Percentiles rank a stretch among this genome's conserved stretches.
Conservation (phyloP, 106 monocot species). For the Allium cepa region DNA sequence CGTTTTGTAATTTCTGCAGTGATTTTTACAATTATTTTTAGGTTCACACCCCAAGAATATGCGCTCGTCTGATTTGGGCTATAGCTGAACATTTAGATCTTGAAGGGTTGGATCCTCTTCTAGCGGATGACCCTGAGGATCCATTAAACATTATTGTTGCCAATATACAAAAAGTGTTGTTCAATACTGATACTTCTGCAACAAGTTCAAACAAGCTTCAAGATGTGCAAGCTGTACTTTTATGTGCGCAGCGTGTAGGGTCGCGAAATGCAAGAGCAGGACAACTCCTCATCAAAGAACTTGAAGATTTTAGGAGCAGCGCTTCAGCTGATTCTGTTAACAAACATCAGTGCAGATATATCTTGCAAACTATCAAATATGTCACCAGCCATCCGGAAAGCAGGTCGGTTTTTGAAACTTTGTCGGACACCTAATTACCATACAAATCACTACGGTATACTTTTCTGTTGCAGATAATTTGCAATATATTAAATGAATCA, state of each 20-base stretch:
- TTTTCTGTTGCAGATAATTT: too few species aligned
- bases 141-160: constrained; percentile 86
- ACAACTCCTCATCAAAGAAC: constrained; percentile 84
- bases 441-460: too few species aligned
- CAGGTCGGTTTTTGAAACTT: constrained; percentile 40
- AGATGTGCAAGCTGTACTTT: constrained; percentile 83
- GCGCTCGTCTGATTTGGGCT: constrained; percentile 83
- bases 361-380: constrained; percentile 92
- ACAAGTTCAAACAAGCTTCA: constrained; percentile 79
- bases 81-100: constrained; percentile 94
- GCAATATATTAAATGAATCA: too few species aligned
- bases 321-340: constrained; percentile 76
- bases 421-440: too few species aligned
- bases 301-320: constrained; percentile 85
- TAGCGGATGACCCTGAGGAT: constrained; percentile 98
- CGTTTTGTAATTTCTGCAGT: background rate
- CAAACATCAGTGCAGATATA: constrained; percentile 93
- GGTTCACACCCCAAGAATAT: constrained; percentile 92
- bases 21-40: constrained; percentile 14
- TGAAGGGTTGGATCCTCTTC: constrained; percentile 94
- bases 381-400: constrained; percentile 59
- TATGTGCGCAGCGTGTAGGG: constrained; percentile 74
- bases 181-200: constrained; percentile 75
- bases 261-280: constrained; percentile 80
- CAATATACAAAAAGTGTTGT: constrained; percentile 84